These are phyloP conservation scores for Carpinus viminea DNA, from an alignment of 306 rosid genomes.

Conservation along the genomic window DNA sequence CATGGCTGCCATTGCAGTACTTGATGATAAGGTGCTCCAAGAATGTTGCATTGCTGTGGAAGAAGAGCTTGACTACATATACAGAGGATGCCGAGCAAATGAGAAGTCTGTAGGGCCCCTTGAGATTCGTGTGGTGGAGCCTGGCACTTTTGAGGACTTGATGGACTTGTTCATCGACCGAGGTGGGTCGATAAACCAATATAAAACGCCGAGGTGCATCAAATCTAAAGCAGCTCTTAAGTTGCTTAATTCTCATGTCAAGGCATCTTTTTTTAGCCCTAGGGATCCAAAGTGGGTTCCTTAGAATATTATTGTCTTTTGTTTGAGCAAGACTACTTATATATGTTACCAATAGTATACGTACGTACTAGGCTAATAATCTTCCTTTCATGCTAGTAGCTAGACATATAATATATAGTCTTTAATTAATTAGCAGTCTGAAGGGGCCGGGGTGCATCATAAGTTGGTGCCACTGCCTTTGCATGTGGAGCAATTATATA, in stretches of 20 bases:
- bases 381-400: no score
- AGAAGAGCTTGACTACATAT: conserved; percentile 74
- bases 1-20: background rate
- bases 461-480: no score
- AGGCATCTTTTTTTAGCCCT: conserved; percentile 66
- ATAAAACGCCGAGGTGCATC: conserved; percentile 89
- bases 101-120: conserved; percentile 75
- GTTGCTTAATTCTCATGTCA: conserved; percentile 60
- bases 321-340: no score
- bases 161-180: conserved; percentile 74
- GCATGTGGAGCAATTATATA: no score
- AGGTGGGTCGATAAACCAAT: conserved; percentile 88
- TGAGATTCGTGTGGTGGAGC: conserved; percentile 81
- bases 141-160: conserved; percentile 76
- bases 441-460: no score
- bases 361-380: no score
- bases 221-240: conserved; percentile 65
- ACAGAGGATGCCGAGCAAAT: conserved; percentile 59
- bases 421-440: no score
- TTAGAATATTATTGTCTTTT: background rate
- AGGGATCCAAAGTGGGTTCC: conserved; percentile 74
- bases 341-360: no score
- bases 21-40: conserved; percentile 46
- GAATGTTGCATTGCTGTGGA: conserved; percentile 87
- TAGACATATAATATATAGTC: no score